Conservation (phyloP, 352 stramenopile genomes). For the Aphanomyces stellatus region DNA sequence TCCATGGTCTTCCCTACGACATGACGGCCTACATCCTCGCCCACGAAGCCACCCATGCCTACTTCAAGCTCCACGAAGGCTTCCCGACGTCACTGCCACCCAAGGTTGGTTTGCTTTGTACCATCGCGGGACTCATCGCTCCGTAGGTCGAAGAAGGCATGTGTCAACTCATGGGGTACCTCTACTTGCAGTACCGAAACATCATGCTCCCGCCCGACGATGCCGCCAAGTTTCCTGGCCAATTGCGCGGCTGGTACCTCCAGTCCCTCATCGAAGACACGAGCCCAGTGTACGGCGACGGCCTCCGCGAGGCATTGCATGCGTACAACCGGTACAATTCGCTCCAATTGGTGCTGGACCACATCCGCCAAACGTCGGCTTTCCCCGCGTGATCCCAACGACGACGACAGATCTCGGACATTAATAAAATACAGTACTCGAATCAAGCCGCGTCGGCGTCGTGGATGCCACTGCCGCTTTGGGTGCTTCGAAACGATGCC, state of each 20-base stretch:
- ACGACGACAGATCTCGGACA: background rate
- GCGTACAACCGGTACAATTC: conserved; percentile 59
- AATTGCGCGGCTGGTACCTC: conserved; percentile 56
- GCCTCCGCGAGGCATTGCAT: conserved; percentile 49
- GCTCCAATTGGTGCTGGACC: conserved; percentile 55
- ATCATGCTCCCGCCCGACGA: conserved; percentile 31
- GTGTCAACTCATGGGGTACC: conserved; percentile 67
- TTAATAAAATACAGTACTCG: background rate
- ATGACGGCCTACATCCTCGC: conserved; percentile 56
- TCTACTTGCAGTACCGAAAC: conserved; percentile 68
- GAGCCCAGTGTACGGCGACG: conserved; percentile 54
- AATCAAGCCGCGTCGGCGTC: too few species aligned
- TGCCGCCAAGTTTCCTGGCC: conserved; percentile 32
- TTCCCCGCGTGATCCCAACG: too few species aligned
- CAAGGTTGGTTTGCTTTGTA: conserved; percentile 25
- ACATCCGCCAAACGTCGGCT: conserved; percentile 28
- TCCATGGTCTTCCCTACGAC: conserved; percentile 66
- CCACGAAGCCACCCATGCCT: conserved; percentile 69
- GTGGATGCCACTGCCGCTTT: background rate
- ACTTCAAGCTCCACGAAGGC: conserved; percentile 58
- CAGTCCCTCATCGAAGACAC: conserved; percentile 49
- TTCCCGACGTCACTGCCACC: conserved; percentile 33
- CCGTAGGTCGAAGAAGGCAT: conserved; percentile 49
- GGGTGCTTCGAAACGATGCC: background rate
- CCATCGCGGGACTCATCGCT: conserved; percentile 12